These are phyloP conservation scores for Ascochyta pisi DNA, from an alignment of 2,329 filamentous ascomycete genomes.

Conservation along the genomic window DNA sequence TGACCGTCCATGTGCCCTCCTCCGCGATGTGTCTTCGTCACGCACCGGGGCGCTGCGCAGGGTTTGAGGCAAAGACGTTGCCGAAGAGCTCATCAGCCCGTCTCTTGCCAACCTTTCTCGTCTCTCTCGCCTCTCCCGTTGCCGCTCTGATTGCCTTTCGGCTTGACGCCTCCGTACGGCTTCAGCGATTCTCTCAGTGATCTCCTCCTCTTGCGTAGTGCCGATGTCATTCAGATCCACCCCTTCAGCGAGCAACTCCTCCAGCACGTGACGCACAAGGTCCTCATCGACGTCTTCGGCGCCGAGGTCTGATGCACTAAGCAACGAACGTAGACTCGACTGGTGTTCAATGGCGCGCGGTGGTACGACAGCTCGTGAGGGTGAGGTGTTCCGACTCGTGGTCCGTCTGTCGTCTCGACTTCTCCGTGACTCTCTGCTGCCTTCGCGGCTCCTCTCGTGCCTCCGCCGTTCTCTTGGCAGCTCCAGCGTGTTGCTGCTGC, in stretches of 20 bases:
- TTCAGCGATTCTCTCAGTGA: conserved; percentile 89
- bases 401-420: conserved; percentile 35
- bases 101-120: conserved; percentile 50
- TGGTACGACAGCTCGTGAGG: conserved; percentile 34
- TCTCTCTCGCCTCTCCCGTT: conserved; percentile 51
- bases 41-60: conserved; percentile 36
- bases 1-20: conserved; percentile 44
- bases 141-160: conserved; percentile 64
- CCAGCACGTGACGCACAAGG: conserved; percentile 86
- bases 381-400: conserved; percentile 35
- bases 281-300: conserved; percentile 83
- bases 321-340: conserved; percentile 82
- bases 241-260: conserved; percentile 85
- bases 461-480: conserved; percentile 41
- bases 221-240: conserved; percentile 89
- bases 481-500: conserved; percentile 51
- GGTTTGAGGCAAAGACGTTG: conserved; percentile 33
- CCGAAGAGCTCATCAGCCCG: conserved; percentile 34
- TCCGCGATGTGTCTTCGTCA: conserved; percentile 40
- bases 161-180: conserved; percentile 81
- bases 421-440: conserved; percentile 40
- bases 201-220: conserved; percentile 81
- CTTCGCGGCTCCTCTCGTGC: conserved; percentile 50
- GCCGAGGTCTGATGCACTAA: conserved; percentile 80
- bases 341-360: conserved; percentile 81